These are phyloP conservation scores for Wallacemonas sp. DNA, from an alignment of 208 protist species.

Conservation along the genomic window DNA sequence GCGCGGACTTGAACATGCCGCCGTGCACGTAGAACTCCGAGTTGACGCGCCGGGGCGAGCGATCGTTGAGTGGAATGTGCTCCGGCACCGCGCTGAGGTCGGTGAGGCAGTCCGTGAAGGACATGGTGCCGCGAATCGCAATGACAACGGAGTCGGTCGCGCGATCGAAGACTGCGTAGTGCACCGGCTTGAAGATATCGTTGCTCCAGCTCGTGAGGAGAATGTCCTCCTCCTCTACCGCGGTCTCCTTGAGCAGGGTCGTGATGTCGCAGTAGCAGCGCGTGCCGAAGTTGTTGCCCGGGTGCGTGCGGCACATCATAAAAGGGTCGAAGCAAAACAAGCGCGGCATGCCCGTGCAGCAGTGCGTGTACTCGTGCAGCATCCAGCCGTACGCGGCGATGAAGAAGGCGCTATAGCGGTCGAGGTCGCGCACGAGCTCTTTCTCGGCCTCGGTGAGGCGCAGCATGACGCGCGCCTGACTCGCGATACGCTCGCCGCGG, in stretches of 20 bases:
- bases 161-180: slow-evolving; percentile 76
- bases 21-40: slow-evolving; percentile 81
- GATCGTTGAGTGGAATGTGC: slow-evolving; percentile 37
- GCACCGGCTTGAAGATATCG: slow-evolving; percentile 67
- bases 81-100: slow-evolving; percentile 67
- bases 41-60: slow-evolving; percentile 7
- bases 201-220: slow-evolving; percentile 77
- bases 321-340: slow-evolving; percentile 66
- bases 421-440: slow-evolving; percentile 42
- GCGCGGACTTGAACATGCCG: slow-evolving; percentile 71
- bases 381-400: slow-evolving; percentile 78
- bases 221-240: slow-evolving; percentile 60
- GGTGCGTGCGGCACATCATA: slow-evolving; percentile 64
- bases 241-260: slow-evolving; percentile 57
- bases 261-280: slow-evolving; percentile 67
- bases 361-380: slow-evolving; percentile 73
- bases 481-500: slow-evolving; percentile 41
- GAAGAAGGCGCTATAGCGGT: slow-evolving; percentile 74
- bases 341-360: slow-evolving; percentile 47
- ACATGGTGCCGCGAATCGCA: slow-evolving; percentile 89
- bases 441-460: slow-evolving; percentile 41
- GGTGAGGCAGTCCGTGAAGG: slow-evolving; percentile 80
- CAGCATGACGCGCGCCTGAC: slow-evolving; percentile 50
- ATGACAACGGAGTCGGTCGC: slow-evolving; percentile 62
- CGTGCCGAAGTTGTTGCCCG: slow-evolving; percentile 49